Evolutionary conservation across 2,329 filamentous ascomycete species (phyloP).

Genomic region (Albifimbria verrucaria): DNA sequence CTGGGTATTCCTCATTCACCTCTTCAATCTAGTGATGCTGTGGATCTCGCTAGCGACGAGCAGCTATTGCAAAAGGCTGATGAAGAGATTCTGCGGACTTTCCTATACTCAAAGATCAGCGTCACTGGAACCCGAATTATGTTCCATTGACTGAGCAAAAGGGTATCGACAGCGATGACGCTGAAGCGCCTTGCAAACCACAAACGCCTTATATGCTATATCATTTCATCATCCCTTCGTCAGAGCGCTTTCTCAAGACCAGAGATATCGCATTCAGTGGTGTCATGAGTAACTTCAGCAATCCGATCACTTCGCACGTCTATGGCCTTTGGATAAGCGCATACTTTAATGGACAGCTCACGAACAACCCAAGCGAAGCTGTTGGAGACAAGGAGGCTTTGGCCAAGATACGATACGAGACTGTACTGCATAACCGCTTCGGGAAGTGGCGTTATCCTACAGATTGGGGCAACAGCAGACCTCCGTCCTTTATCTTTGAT

Average conservation of each 20-base stretch:
- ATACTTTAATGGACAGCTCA: conserved; percentile 46
- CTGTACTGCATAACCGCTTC: conserved; percentile 64
- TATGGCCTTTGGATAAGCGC: conserved; percentile 63
- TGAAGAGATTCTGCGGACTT: conserved; percentile 49
- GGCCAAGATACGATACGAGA: conserved; percentile 45
- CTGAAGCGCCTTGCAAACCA: conserved; percentile 15
- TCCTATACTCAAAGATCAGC: conserved; percentile 50
- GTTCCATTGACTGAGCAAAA: conserved; percentile 37
- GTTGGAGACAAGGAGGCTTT: conserved; percentile 28
- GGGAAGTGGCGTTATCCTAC: conserved; percentile 66
- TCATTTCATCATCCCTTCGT: conserved; percentile 43
- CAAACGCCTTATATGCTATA: conserved; percentile 37
- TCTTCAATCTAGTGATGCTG: conserved; percentile 12
- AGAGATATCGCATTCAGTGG: conserved; percentile 44
- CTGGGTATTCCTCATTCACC: conserved; percentile 44
- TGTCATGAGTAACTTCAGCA: conserved; percentile 39
- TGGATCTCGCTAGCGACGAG: conserved; percentile 27
- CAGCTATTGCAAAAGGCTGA: conserved; percentile 43
- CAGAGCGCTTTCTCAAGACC: conserved; percentile 28
- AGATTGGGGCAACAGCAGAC: conserved; percentile 55
- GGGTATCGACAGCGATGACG: conserved; percentile 29
- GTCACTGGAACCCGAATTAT: conserved; percentile 43
- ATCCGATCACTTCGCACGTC: conserved; percentile 37
- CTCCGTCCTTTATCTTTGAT: conserved; percentile 74
- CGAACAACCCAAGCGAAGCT: conserved; percentile 15